These are phyloP conservation scores for Strobilomyces confusus DNA, from an alignment of 768 basidiomycete species.

Conservation along the genomic window DNA sequence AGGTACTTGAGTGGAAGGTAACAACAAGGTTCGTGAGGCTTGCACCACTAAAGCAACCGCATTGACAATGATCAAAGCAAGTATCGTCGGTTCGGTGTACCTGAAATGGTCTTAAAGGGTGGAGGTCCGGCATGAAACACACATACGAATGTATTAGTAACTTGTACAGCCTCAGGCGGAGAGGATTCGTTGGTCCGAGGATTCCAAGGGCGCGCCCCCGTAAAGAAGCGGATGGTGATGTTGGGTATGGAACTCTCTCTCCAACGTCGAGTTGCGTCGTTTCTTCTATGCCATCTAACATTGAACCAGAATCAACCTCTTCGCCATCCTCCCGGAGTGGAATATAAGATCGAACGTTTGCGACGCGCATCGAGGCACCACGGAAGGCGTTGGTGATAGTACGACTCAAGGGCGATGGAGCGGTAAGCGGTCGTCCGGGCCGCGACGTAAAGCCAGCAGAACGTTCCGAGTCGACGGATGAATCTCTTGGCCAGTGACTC, in stretches of 20 bases:
- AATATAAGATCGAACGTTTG: slow-evolving; percentile 67
- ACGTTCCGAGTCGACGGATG: slow-evolving; percentile 45
- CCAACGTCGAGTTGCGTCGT: slow-evolving; percentile 30
- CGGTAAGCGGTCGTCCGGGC: slow-evolving; percentile 38
- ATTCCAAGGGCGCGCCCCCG: slow-evolving; percentile 78
- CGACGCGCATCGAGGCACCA: slow-evolving; percentile 74
- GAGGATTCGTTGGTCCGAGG: slow-evolving; percentile 62
- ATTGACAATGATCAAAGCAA: slow-evolving; percentile 80
- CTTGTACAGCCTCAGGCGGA: slow-evolving; percentile 63
- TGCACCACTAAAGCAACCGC: slow-evolving; percentile 81
- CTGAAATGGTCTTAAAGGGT: slow-evolving; percentile 34
- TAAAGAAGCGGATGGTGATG: slow-evolving; percentile 44
- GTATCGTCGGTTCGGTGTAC: slow-evolving; percentile 83
- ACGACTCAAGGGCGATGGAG: slow-evolving; percentile 57
- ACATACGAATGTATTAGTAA: slow-evolving; percentile 71
- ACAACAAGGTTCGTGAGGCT: slow-evolving; percentile 56
- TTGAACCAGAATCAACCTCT: slow-evolving; percentile 23
- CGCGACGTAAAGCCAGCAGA: slow-evolving; percentile 38
- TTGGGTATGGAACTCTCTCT: slow-evolving; percentile 37
- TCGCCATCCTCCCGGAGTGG: slow-evolving; percentile 49
- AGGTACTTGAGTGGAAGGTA: slow-evolving; percentile 41
- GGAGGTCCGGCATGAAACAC: neutral
- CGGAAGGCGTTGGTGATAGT: slow-evolving; percentile 57
- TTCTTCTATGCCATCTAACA: slow-evolving; percentile 37
- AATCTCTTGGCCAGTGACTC: slow-evolving; percentile 25